Conservation (phyloP, 2,329 filamentous ascomycete genomes). For the Coleophoma eucalyptorum region DNA sequence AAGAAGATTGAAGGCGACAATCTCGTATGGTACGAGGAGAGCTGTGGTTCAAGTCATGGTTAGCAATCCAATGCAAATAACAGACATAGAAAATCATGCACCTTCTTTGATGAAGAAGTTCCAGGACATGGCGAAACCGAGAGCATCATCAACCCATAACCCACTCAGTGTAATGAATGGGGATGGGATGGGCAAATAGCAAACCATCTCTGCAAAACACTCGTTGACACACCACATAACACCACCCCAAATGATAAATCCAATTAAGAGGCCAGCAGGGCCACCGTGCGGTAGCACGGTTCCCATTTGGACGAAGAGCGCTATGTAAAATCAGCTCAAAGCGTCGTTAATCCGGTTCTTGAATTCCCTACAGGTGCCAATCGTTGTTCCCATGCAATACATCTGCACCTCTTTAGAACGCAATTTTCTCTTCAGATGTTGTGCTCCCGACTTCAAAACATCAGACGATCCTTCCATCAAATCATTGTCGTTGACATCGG, state of each 20-base stretch:
- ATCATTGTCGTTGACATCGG: no score
- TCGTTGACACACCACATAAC: constrained; percentile 44
- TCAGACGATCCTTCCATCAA: background rate
- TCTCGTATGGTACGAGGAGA: constrained; percentile 31
- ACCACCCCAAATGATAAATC: constrained; percentile 46
- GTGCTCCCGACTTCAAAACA: background rate
- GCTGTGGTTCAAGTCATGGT: constrained; percentile 37
- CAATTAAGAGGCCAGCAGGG: constrained; percentile 49
- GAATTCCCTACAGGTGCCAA: constrained; percentile 38
- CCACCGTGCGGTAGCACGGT: constrained; percentile 52
- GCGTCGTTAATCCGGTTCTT: background rate
- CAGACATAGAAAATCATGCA: background rate
- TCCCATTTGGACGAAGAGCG: constrained; percentile 55
- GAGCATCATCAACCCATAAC: constrained; percentile 46
- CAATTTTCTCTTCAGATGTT: constrained; percentile 3
- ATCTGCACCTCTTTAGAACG: constrained; percentile 3
- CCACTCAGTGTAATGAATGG: constrained; percentile 48
- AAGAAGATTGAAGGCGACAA: constrained; percentile 33
- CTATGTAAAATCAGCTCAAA: constrained; percentile 23
- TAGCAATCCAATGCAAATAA: background rate
- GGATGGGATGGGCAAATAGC: constrained; percentile 46
- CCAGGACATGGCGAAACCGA: constrained; percentile 47
- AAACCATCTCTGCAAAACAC: constrained; percentile 48
- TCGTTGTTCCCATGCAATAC: constrained; percentile 37
- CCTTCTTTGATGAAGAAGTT: constrained; percentile 48